Conservation (phyloP, 345 rosid species). For the Microcos paniculata region DNA sequence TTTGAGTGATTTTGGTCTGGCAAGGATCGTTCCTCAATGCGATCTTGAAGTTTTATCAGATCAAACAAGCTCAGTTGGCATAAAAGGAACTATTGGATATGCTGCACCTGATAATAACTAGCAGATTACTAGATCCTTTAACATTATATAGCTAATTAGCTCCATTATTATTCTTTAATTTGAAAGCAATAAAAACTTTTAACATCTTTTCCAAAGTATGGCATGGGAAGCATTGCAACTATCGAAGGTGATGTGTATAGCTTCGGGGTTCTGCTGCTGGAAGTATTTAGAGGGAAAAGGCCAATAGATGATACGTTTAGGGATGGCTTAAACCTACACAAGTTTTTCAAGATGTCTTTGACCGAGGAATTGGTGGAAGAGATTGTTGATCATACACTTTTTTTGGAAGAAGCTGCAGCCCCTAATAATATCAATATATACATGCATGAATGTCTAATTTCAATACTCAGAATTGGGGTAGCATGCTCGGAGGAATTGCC, state of each 20-base stretch:
- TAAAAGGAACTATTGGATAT: constrained; percentile 6
- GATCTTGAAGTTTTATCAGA: not conserved
- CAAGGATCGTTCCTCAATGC: constrained; percentile 6
- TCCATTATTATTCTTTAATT: not conserved
- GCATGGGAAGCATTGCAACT: not conserved
- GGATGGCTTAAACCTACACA: constrained; percentile 22
- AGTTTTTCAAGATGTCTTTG: constrained; percentile 8
- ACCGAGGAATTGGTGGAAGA: constrained; percentile 1
- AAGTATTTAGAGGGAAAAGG: constrained; percentile 12
- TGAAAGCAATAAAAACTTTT: not conserved
- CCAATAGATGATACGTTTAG: constrained; percentile 13
- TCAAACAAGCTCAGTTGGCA: not conserved
- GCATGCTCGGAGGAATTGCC: constrained; percentile 20
- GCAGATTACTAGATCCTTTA: too few species aligned
- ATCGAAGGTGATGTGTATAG: constrained; percentile 1
- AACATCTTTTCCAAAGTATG: not conserved
- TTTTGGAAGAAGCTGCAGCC: not conserved
- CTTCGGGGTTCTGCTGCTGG: not conserved
- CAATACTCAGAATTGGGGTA: constrained; percentile 12
- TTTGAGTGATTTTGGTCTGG: constrained; percentile 24
- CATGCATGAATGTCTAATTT: constrained; percentile 2
- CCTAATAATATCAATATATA: not conserved
- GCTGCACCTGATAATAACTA: constrained; percentile 1
- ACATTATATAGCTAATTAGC: not conserved
- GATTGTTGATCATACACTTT: constrained; percentile 11